These are phyloP conservation scores for Tuber melanosporum DNA, from an alignment of 495 filamentous ascomycete genomes.

Conservation along the genomic window DNA sequence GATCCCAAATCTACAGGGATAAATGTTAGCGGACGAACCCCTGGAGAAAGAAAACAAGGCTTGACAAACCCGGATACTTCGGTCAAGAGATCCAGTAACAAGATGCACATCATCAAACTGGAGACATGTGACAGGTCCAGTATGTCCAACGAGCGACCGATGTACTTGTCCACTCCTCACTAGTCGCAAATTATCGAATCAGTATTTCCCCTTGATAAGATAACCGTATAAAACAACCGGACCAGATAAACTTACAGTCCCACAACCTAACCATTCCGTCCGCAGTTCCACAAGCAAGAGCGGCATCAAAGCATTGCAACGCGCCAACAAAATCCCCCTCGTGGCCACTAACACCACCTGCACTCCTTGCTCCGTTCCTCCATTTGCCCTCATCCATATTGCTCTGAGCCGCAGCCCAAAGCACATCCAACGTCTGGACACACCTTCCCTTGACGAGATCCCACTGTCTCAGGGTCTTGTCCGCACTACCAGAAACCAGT, in stretches of 20 bases:
- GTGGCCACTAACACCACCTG: conserved; percentile 52
- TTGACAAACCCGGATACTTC: conserved; percentile 79
- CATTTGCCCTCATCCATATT: conserved; percentile 58
- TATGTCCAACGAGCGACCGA: conserved; percentile 91
- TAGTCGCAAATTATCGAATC: conserved; percentile 13
- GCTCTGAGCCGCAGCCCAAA: conserved; percentile 95
- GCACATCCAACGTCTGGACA: conserved; percentile 95
- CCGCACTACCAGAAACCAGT: conserved; percentile 88
- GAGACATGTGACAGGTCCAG: conserved; percentile 86
- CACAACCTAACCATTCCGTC: conserved; percentile 96
- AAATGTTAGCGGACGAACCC: conserved; percentile 33
- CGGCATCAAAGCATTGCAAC: conserved; percentile 92
- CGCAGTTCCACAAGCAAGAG: conserved; percentile 93
- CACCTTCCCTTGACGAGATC: conserved; percentile 92
- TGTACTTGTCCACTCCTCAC: conserved; percentile 91
- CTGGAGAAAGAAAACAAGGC: conserved; percentile 8
- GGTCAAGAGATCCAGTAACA: conserved; percentile 87
- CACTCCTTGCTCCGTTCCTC: conserved; percentile 51
- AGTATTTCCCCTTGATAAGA: conserved; percentile 2
- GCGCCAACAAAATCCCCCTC: conserved; percentile 87
- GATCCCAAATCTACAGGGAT: conserved; percentile 81
- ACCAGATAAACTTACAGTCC: conserved; percentile 54
- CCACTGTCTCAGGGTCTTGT: conserved; percentile 97
- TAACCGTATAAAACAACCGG: not conserved
- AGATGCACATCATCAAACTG: conserved; percentile 96